Base-by-base conservation (phyloP, 495 filamentous ascomycete genomes). In the Lepidopterella palustris region DNA sequence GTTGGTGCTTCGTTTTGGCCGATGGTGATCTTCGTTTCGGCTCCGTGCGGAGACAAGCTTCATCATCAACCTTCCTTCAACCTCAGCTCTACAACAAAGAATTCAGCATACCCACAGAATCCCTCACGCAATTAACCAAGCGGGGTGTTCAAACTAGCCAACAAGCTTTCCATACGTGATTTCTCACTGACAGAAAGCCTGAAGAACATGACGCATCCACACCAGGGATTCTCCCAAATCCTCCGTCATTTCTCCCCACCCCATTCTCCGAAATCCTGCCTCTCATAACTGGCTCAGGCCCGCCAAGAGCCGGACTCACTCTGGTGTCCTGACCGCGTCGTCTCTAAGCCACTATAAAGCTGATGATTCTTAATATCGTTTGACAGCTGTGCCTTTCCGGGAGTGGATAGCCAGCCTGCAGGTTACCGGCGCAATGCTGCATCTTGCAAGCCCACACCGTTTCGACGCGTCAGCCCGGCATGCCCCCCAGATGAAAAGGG, bases 221-320 rank as follows among this genome's bases (percentile, higher is more conserved):
- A 35, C n/a, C 24, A 29, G 35, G 29, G 25, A 32, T 51, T 24
- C 3, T n/a, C 18, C n/a, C n/a, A 55, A 13, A 8, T 53, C 50
- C 23, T 58, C 55, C 55, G 49, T 39, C 18, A n/a, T 54, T 39
- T 63, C 31, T 63, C 60, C 60, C 60, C 60, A 63, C 60, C 49
- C 55, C 47, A 63, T 63, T 63, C 60, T 63, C 60, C 60, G 60
- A 63, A 42, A 58, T 49, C 5, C n/a, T 26, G 11, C 15, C 5
- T 24, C 35, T 21, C 5, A 9, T 10, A 45, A 20, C 45, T 31
- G 45, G 21, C 31, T 42, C 52, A 11, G 31, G 28, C 53, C 10
- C 26, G 40, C 24, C 28, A 47, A 28, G 25, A 20, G 27, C 20
- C 27, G 20, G n/a, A 45, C 45, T 27, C 21, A 8, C 4, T 23